A percentile compares a stretch with the other conserved stretches of the same genome.
Evolutionary conservation across 2,329 filamentous ascomycete species (phyloP).

Genomic region (Fusarium sp.): DNA sequence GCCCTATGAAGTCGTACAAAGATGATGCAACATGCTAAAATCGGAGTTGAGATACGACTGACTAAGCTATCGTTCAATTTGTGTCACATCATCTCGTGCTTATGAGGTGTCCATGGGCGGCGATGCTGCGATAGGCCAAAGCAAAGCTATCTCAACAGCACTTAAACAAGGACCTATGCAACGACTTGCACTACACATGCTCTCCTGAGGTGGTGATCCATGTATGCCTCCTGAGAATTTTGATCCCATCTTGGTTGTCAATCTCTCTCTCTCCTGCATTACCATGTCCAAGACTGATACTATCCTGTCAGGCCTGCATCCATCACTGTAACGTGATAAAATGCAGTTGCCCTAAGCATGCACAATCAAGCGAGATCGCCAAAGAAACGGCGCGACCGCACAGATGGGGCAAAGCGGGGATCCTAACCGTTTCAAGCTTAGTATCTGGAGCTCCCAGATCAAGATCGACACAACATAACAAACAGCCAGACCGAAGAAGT

Average conservation of each 20-base stretch:
- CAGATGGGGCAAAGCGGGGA: slow-evolving; percentile 44
- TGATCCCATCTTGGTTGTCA: neutral
- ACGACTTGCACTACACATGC: neutral
- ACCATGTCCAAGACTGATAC: neutral
- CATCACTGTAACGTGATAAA: slow-evolving; percentile 34
- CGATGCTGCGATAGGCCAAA: slow-evolving; percentile 1
- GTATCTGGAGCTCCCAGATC: slow-evolving; percentile 5
- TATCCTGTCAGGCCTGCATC: slow-evolving; percentile 11
- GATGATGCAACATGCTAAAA: slow-evolving; percentile 35
- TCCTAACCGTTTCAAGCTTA: slow-evolving; percentile 34
- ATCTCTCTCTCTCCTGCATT: neutral
- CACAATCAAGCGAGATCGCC: slow-evolving; percentile 48
- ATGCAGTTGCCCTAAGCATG: slow-evolving; percentile 43
- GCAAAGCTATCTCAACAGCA: slow-evolving; percentile 1
- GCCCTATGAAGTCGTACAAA: slow-evolving; percentile 37
- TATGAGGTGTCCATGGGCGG: neutral
- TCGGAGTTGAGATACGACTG: slow-evolving; percentile 17
- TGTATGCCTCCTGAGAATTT: neutral
- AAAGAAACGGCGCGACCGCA: slow-evolving; percentile 40
- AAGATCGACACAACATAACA: slow-evolving; percentile 7
- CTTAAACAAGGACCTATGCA: neutral
- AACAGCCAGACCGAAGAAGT: neutral
- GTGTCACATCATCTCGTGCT: slow-evolving; percentile 2
- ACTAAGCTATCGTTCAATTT: slow-evolving; percentile 23
- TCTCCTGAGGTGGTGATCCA: neutral